These are phyloP conservation scores for Orbilia javanica DNA, from an alignment of 2,329 filamentous ascomycete genomes.

Conservation along the genomic window DNA sequence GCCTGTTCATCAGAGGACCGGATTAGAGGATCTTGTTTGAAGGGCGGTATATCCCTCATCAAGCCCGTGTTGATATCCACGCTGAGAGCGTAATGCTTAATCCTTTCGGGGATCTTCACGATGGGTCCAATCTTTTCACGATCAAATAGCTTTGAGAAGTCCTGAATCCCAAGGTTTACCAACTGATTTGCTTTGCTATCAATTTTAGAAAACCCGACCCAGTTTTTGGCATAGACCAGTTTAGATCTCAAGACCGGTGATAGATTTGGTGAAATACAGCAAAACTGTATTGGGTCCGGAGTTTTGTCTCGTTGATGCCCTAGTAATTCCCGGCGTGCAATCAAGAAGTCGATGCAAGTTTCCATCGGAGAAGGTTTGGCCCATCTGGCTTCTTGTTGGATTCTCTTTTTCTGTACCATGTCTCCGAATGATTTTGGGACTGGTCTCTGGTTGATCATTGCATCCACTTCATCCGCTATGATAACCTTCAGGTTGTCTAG, in stretches of 20 bases:
- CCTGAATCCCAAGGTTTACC: conserved; percentile 52
- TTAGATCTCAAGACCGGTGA: conserved; percentile 51
- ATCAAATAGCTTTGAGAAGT: conserved; percentile 47
- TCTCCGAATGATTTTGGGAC: conserved; percentile 21
- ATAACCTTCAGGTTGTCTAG: conserved; percentile 59
- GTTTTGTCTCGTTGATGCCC: background rate
- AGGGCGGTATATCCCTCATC: conserved; percentile 47
- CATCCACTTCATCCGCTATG: conserved; percentile 61
- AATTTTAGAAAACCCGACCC: conserved; percentile 19
- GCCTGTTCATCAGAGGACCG: conserved; percentile 42
- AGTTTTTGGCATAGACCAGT: conserved; percentile 34
- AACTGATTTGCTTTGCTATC: conserved; percentile 32
- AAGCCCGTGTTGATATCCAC: conserved; percentile 53
- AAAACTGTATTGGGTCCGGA: conserved; percentile 38
- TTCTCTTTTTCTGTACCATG: conserved; percentile 18
- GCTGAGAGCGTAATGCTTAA: conserved; percentile 51
- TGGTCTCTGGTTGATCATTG: conserved; percentile 51
- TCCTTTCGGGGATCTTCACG: conserved; percentile 36
- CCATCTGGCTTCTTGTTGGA: conserved; percentile 39
- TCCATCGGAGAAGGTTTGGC: conserved; percentile 38
- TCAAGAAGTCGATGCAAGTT: conserved; percentile 44
- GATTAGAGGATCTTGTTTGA: conserved; percentile 34
- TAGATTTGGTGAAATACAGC: conserved; percentile 51
- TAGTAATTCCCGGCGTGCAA: conserved; percentile 35
- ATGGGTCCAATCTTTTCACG: conserved; percentile 37